Evolutionary conservation across 306 rosid species (phyloP), one percentile per base, ranked within the genome.

Genomic region (Cicer bijugum): DNA sequence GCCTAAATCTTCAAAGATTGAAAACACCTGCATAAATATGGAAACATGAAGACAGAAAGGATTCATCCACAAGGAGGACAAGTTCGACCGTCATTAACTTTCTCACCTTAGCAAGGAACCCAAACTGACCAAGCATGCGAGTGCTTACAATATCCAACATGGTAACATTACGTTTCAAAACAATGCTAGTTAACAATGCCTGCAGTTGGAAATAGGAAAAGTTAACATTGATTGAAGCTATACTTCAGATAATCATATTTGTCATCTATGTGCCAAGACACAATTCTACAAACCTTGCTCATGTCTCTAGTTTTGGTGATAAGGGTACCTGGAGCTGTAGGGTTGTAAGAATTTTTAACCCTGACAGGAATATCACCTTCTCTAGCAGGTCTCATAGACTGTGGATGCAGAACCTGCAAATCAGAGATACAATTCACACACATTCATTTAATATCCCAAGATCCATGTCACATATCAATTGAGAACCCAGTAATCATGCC

Each of bases 81-180:
- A 37, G 47, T 51, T 17, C 6, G 7, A 10, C 46, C 12, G 70
- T 20, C 45, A 2, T 82, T 61, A 66, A 65, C 43, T 62, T 82
- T 80, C 91, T 84, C 78, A 91, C 98, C 90, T 86, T 93, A 58
- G 98, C 98, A 82, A 91, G 98, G 83, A 93, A 93, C 57, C 98
- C 98, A 78, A 5, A 88, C 82, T 89, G 96, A 60, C 98, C 98
- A 51, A 93, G 98, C 98, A 93, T 93, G 72, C 98, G 93, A 51
- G 98, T 91, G 88, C 96, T 93, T 50, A 82, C 98, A 45, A 93
- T 93, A 91, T 93, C 98, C 92, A 93, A 85, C 98, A 89, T 91
- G 68, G 96, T 91, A 67, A 93, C 93, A 73, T 88, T 93, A 10
- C 92, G 82, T 86, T 93, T 93, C 89, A 91, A 76, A 74, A 93